Conservation (phyloP, 345 rosid genomes). For the Triadica sebifera region DNA sequence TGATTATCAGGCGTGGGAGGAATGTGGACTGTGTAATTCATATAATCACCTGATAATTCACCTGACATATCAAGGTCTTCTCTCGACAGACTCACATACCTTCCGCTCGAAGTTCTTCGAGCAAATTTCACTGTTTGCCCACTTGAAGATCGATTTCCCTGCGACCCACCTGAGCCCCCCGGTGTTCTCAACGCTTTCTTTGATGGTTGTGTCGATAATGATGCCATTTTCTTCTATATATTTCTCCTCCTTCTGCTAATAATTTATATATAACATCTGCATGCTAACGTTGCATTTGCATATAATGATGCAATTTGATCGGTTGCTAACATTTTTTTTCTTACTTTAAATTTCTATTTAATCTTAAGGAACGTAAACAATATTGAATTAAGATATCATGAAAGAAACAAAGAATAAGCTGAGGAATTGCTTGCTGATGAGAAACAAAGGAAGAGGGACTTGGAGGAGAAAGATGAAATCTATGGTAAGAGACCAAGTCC, state of each 20-base stretch:
- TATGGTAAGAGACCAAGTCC: constrained; percentile 21
- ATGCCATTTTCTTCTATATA: constrained; percentile 39
- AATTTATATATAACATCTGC: not conserved
- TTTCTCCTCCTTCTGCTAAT: not conserved
- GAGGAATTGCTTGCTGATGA: not conserved
- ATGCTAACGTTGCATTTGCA: too few species aligned
- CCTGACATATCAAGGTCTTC: constrained; percentile 88
- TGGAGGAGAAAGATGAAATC: not conserved
- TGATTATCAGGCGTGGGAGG: constrained; percentile 95
- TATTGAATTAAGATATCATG: too few species aligned
- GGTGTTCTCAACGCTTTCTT: constrained; percentile 58
- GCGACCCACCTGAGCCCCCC: constrained; percentile 35
- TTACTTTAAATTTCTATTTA: not conserved
- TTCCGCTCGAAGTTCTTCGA: constrained; percentile 83
- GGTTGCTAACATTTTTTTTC: not conserved
- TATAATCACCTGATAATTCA: constrained; percentile 71
- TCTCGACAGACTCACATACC: constrained; percentile 79
- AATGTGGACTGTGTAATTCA: constrained; percentile 89
- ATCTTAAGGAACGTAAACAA: not conserved
- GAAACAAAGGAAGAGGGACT: not conserved
- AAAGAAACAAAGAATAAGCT: not conserved
- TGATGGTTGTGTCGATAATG: constrained; percentile 53
- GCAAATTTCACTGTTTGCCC: constrained; percentile 92
- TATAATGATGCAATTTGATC: not conserved
- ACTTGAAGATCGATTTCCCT: constrained; percentile 20